Conservation (phyloP, 768 basidiomycete species). For the Suillus hirtellus region DNA sequence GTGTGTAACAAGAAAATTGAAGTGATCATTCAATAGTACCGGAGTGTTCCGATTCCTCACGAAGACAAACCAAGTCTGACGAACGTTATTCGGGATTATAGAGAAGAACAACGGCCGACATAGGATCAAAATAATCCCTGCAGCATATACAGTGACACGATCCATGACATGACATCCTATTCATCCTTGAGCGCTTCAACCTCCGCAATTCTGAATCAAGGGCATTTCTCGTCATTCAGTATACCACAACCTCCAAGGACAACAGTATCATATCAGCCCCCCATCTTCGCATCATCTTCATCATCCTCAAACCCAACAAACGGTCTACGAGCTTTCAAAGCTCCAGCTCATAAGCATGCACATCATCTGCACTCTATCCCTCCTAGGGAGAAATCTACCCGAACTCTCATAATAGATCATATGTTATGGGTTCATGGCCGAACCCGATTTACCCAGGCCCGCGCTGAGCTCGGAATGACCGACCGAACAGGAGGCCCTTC, state of each 20-base stretch:
- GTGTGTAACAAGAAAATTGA: background rate
- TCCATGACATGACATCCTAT: slow-evolving; percentile 29
- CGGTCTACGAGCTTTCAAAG: slow-evolving; percentile 45
- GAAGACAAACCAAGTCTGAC: background rate
- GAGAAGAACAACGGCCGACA: slow-evolving; percentile 17
- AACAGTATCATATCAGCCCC: slow-evolving; percentile 11
- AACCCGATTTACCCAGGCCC: slow-evolving; percentile 80
- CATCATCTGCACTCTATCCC: slow-evolving; percentile 87
- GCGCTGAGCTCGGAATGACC: slow-evolving; percentile 84
- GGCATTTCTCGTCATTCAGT: slow-evolving; percentile 22
- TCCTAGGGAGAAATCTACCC: slow-evolving; percentile 84
- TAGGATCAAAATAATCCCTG: slow-evolving; percentile 14
- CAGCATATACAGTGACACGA: slow-evolving; percentile 5
- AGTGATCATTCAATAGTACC: background rate
- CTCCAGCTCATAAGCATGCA: slow-evolving; percentile 85
- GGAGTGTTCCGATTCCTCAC: slow-evolving; percentile 5
- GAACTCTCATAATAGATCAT: slow-evolving; percentile 86
- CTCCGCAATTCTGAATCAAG: slow-evolving; percentile 20
- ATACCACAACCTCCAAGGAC: slow-evolving; percentile 14
- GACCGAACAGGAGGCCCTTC: slow-evolving; percentile 73
- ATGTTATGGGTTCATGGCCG: slow-evolving; percentile 83
- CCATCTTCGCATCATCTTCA: slow-evolving; percentile 20
- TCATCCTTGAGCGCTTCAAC: slow-evolving; percentile 23
- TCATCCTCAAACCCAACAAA: slow-evolving; percentile 11
- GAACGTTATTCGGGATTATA: slow-evolving; percentile 10